A percentile compares a stretch with the other conserved stretches of the same genome.
phyloP scores from a whole-genome alignment of 2,329 filamentous ascomycete species.

The Chaetomium globosum region DNA sequence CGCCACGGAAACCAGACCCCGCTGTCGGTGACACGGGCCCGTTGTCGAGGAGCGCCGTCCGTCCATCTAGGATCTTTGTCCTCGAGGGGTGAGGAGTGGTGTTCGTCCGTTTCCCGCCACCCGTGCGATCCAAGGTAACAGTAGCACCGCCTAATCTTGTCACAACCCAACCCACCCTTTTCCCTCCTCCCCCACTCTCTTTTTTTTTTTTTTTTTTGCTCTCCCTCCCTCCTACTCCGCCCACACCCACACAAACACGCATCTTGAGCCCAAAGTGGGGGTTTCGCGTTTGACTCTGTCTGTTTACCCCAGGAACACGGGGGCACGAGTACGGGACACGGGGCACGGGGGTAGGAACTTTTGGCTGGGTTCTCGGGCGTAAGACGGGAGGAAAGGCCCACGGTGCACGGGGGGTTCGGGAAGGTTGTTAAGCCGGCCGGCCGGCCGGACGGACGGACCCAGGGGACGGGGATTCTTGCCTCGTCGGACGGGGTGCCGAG shows the following conservation, averaged over 20 bases:
- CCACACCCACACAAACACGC: background rate
- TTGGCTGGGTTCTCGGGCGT: slow-evolving; percentile 5
- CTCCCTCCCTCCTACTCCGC: background rate
- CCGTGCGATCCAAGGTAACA: background rate
- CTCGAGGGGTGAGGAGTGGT: background rate
- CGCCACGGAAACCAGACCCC: background rate
- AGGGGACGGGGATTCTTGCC: background rate
- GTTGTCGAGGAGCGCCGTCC: background rate
- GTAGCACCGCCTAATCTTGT: background rate
- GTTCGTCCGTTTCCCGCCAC: background rate
- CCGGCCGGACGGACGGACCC: too few species aligned
- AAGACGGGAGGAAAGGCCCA: background rate
- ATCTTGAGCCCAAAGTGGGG: background rate
- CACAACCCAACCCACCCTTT: too few species aligned
- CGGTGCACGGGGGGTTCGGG: background rate
- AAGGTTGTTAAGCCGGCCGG: too few species aligned
- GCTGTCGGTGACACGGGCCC: background rate
- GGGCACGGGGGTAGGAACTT: background rate
- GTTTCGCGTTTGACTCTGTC: background rate
- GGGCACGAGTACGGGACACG: background rate
- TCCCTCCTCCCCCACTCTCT: background rate
- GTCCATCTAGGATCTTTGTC: background rate
- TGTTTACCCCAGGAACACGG: too few species aligned
- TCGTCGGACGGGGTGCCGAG: background rate
- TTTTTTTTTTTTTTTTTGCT: too few species aligned